These are phyloP conservation scores for Mycena floridula DNA, from an alignment of 768 basidiomycete genomes.

Conservation along the genomic window DNA sequence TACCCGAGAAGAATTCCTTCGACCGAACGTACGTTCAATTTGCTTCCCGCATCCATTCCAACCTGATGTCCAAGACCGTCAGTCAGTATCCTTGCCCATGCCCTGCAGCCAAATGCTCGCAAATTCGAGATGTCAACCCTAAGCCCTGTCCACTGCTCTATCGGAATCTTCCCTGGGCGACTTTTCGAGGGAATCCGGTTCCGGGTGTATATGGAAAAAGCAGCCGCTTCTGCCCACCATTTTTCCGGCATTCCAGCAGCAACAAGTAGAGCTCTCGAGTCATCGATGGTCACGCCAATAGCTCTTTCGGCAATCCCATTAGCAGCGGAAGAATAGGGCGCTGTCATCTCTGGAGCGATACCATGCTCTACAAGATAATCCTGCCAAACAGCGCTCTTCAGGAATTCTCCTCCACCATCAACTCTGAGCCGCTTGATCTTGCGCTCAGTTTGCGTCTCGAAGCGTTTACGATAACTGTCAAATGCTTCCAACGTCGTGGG, in stretches of 20 bases:
- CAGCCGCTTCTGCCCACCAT: neutral
- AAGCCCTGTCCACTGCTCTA: neutral
- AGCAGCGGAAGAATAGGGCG: constrained; percentile 14
- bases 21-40: neutral
- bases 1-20: constrained; percentile 1
- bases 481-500: constrained; percentile 4
- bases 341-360: constrained; percentile 12
- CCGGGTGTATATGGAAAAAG: neutral
- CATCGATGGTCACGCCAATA: constrained; percentile 5
- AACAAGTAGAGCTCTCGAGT: neutral
- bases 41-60: neutral
- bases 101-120: neutral
- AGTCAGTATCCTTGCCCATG: neutral
- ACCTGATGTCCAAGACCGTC: constrained; percentile 1
- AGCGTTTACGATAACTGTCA: constrained; percentile 1
- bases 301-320: neutral
- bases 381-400: constrained; percentile 3
- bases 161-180: neutral
- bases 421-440: constrained; percentile 5
- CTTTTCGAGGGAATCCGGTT: neutral
- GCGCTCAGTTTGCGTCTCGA: neutral
- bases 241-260: neutral
- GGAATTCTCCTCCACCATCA: constrained; percentile 22
- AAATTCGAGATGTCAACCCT: neutral
- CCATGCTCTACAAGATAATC: constrained; percentile 9